Percentiles rank a stretch among this genome's conserved stretches.
These are phyloP conservation scores for Auricularia heimuer DNA, from an alignment of 768 basidiomycete genomes.

Conservation along the genomic window DNA sequence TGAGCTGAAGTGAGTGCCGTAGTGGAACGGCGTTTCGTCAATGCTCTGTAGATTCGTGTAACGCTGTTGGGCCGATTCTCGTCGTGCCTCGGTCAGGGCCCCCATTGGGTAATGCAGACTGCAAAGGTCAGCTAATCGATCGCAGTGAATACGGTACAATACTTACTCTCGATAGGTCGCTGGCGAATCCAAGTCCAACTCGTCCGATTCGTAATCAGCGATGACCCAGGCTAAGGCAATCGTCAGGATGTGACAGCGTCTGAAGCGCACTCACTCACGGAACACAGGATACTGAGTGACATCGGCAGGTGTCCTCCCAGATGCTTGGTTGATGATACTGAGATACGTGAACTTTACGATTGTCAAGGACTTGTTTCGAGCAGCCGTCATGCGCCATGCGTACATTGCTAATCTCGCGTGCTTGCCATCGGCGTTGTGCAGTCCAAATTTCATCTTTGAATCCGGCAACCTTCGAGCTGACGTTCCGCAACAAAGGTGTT, in stretches of 20 bases:
- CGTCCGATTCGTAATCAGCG: constrained; percentile 68
- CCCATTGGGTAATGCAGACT: constrained; percentile 88
- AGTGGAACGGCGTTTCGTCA: constrained; percentile 81
- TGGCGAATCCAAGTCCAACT: constrained; percentile 52
- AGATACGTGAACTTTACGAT: constrained; percentile 69
- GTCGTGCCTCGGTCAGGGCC: constrained; percentile 63
- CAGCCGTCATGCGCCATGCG: constrained; percentile 14
- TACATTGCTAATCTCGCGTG: constrained; percentile 86
- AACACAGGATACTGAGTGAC: constrained; percentile 93
- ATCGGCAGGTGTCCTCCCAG: constrained; percentile 88
- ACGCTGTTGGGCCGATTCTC: constrained; percentile 64
- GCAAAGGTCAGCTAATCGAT: constrained; percentile 1
- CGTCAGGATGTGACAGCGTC: not conserved
- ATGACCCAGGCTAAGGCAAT: constrained; percentile 70
- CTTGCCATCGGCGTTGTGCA: constrained; percentile 79
- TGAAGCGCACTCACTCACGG: constrained; percentile 35
- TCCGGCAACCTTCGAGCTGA: constrained; percentile 42
- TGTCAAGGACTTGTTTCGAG: constrained; percentile 5
- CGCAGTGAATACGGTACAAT: not conserved
- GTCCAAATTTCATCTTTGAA: constrained; percentile 55
- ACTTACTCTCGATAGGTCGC: constrained; percentile 66
- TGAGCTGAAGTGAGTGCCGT: constrained; percentile 91
- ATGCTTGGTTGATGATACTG: constrained; percentile 82
- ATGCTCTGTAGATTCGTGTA: constrained; percentile 71
- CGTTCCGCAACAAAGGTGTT: constrained; percentile 45